These are phyloP conservation scores for Oryza rufipogon DNA, from an alignment of 176 grass and related monocot genomes.

Conservation along the genomic window DNA sequence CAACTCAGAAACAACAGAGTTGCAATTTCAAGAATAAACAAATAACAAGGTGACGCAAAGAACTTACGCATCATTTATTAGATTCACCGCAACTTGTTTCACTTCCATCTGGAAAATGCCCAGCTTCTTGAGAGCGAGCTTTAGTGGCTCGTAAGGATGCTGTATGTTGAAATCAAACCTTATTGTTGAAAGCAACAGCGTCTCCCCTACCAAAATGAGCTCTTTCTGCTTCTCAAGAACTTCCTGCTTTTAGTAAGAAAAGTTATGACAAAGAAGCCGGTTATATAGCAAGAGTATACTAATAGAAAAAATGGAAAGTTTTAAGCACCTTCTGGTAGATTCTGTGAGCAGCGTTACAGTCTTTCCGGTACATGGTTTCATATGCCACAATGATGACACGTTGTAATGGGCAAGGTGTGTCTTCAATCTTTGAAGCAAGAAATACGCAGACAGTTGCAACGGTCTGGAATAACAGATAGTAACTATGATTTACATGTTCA, in stretches of 20 bases:
- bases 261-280: not conserved
- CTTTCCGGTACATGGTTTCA: slow-evolving; percentile 58
- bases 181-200: slow-evolving; percentile 65
- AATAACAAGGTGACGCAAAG: not conserved
- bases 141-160: slow-evolving; percentile 66
- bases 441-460: slow-evolving; percentile 71
- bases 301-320: not conserved
- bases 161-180: slow-evolving; percentile 76
- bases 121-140: slow-evolving; percentile 58
- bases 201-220: slow-evolving; percentile 63
- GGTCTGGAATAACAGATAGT: slow-evolving; percentile 51
- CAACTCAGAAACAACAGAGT: slow-evolving; percentile 33
- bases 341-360: slow-evolving; percentile 60
- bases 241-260: slow-evolving; percentile 44
- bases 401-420: slow-evolving; percentile 52
- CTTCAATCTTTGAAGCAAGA: slow-evolving; percentile 75
- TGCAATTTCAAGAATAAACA: slow-evolving; percentile 19
- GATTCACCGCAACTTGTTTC: slow-evolving; percentile 50
- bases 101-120: slow-evolving; percentile 56
- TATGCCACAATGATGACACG: slow-evolving; percentile 46
- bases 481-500: not conserved
- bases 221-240: slow-evolving; percentile 60
- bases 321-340: slow-evolving; percentile 55
- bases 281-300: slow-evolving; percentile 32
- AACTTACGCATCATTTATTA: slow-evolving; percentile 63